phyloP scores from a whole-genome alignment of 1,139 yeast species.

The Yamadazyma sp. region DNA sequence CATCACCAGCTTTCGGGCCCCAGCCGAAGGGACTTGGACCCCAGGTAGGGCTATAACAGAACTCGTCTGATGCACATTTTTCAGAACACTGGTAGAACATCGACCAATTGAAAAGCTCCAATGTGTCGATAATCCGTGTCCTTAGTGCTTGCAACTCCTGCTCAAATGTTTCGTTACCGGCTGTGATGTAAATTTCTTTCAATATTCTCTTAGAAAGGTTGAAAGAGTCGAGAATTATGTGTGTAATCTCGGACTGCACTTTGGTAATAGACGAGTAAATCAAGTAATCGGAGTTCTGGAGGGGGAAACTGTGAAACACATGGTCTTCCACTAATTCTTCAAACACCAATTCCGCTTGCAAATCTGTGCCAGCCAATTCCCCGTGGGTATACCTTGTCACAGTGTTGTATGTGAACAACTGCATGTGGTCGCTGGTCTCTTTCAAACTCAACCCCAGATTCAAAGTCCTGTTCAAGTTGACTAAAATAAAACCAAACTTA shows the following conservation, averaged over 20 bases:
- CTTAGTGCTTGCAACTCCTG: neutral
- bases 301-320: slow-evolving; percentile 35
- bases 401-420: slow-evolving; percentile 22
- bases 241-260: slow-evolving; percentile 34
- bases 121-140: slow-evolving; percentile 1
- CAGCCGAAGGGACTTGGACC: slow-evolving; percentile 53
- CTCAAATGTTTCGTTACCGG: slow-evolving; percentile 5
- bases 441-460: slow-evolving; percentile 3
- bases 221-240: slow-evolving; percentile 32
- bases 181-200: slow-evolving; percentile 16
- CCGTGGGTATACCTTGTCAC: slow-evolving; percentile 36
- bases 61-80: slow-evolving; percentile 41
- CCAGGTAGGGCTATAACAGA: slow-evolving; percentile 59
- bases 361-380: slow-evolving; percentile 11
- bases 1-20: slow-evolving; percentile 7
- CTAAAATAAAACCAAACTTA: slow-evolving; percentile 50
- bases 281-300: slow-evolving; percentile 37
- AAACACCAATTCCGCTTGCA: slow-evolving; percentile 18
- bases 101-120: slow-evolving; percentile 34
- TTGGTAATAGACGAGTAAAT: slow-evolving; percentile 46
- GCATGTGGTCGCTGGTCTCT: slow-evolving; percentile 10
- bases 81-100: slow-evolving; percentile 38
- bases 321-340: slow-evolving; percentile 41
- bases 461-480: slow-evolving; percentile 28
- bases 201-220: slow-evolving; percentile 25